Evolutionary conservation across 1,284 basidiomycete genomes (phyloP).

Genomic region (Hymenochaete sp.): DNA sequence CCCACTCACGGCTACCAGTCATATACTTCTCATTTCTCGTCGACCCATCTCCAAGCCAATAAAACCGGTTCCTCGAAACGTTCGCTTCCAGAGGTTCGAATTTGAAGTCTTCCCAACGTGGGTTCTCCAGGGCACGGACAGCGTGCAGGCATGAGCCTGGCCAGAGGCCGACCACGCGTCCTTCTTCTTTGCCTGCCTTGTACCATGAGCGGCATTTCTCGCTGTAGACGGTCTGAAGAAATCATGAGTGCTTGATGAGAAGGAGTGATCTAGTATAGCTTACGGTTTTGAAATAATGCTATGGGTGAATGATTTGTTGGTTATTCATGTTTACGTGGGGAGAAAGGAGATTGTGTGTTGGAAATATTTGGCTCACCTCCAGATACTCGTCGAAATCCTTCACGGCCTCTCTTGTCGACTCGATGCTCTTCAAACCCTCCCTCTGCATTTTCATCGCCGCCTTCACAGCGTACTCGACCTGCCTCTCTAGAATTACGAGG

Average conservation of each 20-base stretch:
- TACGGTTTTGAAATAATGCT: slow-evolving; percentile 44
- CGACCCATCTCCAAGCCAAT: slow-evolving; percentile 53
- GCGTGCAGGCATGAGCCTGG: slow-evolving; percentile 54
- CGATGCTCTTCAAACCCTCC: slow-evolving; percentile 51
- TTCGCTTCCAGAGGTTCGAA: slow-evolving; percentile 40
- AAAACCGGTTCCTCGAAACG: slow-evolving; percentile 35
- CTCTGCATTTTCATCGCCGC: slow-evolving; percentile 50
- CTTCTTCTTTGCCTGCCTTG: slow-evolving; percentile 50
- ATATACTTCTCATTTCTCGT: slow-evolving; percentile 36
- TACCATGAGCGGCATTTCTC: slow-evolving; percentile 60
- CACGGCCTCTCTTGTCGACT: slow-evolving; percentile 49
- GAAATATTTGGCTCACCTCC: slow-evolving; percentile 28
- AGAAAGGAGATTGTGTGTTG: neutral
- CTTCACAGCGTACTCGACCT: slow-evolving; percentile 45
- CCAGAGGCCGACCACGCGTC: slow-evolving; percentile 49
- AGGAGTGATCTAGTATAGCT: slow-evolving; percentile 9
- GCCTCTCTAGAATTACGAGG: slow-evolving; percentile 43
- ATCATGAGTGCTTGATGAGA: neutral
- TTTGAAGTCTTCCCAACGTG: slow-evolving; percentile 59
- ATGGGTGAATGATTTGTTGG: neutral
- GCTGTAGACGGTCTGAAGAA: slow-evolving; percentile 45
- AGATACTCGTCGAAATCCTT: slow-evolving; percentile 50
- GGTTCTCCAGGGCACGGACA: slow-evolving; percentile 38
- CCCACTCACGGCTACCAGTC: slow-evolving; percentile 41
- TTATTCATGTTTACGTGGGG: neutral